Evolutionary conservation across 2,329 filamentous ascomycete species (phyloP).

Genomic region (Ophiognomonia clavigignenti-juglandacearum): DNA sequence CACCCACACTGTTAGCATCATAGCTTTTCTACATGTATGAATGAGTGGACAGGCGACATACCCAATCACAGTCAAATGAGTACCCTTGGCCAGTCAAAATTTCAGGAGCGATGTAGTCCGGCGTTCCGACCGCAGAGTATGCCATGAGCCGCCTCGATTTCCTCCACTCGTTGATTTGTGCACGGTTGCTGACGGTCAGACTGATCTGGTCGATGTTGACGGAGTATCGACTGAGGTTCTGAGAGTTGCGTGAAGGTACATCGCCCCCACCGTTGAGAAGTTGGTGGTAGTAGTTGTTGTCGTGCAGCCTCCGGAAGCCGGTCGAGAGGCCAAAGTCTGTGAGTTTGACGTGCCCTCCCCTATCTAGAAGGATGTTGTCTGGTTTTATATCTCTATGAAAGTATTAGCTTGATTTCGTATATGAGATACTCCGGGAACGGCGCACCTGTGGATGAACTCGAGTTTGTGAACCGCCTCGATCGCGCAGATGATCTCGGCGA

Average conservation of each 20-base stretch:
- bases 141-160: slow-evolving; percentile 74
- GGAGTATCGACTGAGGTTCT: slow-evolving; percentile 61
- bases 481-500: slow-evolving; percentile 75
- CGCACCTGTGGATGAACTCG: slow-evolving; percentile 70
- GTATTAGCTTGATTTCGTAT: background rate
- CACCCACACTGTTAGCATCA: background rate
- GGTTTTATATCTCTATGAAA: slow-evolving; percentile 66
- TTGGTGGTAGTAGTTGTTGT: slow-evolving; percentile 74
- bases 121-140: slow-evolving; percentile 76
- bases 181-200: slow-evolving; percentile 71
- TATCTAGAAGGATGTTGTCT: slow-evolving; percentile 74
- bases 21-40: background rate
- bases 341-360: slow-evolving; percentile 73
- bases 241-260: slow-evolving; percentile 19
- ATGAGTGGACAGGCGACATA: background rate
- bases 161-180: slow-evolving; percentile 76
- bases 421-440: background rate
- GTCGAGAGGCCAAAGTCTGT: slow-evolving; percentile 79
- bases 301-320: slow-evolving; percentile 73
- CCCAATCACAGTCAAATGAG: slow-evolving; percentile 70
- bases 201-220: slow-evolving; percentile 76
- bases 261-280: slow-evolving; percentile 47
- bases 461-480: slow-evolving; percentile 78
- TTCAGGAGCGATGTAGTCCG: slow-evolving; percentile 77
- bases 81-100: slow-evolving; percentile 76